phyloP scores from a whole-genome alignment of 2,329 filamentous ascomycete genomes.

The Alternaria arbusti region DNA sequence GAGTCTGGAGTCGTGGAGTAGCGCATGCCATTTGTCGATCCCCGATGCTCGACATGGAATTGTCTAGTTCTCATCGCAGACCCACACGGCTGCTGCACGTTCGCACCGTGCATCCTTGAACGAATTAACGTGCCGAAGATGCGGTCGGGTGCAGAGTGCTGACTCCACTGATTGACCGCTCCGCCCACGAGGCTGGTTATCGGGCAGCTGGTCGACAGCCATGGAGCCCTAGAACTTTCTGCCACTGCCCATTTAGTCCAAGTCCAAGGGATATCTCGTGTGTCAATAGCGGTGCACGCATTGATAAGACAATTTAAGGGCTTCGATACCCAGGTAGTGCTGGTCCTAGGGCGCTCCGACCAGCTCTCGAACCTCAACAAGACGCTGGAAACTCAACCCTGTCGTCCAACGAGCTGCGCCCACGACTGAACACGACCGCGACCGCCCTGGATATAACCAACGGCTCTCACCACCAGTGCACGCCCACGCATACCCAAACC shows the following conservation, averaged over 20 bases:
- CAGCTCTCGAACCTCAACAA: conserved; percentile 27
- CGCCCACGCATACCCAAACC: background rate
- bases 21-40: conserved; percentile 13
- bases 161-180: conserved; percentile 13
- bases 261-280: background rate
- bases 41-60: conserved; percentile 11
- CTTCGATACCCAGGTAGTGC: too few species aligned
- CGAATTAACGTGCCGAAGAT: conserved; percentile 18
- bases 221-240: conserved; percentile 5
- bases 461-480: background rate
- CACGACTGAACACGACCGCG: conserved; percentile 5
- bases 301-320: conserved; percentile 22
- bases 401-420: conserved; percentile 13
- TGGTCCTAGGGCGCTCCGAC: background rate
- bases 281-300: conserved; percentile 10
- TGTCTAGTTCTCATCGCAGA: conserved; percentile 11
- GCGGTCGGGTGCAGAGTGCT: conserved; percentile 20
- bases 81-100: conserved; percentile 18
- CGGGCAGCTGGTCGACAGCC: conserved; percentile 15
- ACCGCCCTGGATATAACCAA: conserved; percentile 6
- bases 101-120: conserved; percentile 6
- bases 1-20: conserved; percentile 14
- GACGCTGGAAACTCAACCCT: conserved; percentile 22
- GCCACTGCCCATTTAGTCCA: conserved; percentile 4
- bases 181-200: conserved; percentile 8